phyloP scores from a whole-genome alignment of 1,139 yeast genomes.

The Candida frijolesensis region DNA sequence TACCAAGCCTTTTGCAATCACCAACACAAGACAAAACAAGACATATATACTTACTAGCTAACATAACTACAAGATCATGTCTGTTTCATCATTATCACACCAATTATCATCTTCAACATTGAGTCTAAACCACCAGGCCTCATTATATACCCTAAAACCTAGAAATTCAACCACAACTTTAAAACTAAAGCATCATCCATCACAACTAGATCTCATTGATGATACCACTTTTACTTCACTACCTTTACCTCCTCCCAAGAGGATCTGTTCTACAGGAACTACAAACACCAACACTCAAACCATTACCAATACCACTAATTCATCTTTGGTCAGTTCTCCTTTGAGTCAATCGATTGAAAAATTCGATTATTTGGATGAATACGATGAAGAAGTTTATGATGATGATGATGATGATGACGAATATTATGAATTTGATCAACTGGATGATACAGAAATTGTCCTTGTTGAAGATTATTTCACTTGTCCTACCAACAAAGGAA shows the following conservation, averaged over 20 bases:
- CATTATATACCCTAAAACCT: slow-evolving; percentile 4
- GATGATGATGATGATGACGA: slow-evolving; percentile 13
- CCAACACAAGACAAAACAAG: not conserved
- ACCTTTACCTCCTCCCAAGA: slow-evolving; percentile 62
- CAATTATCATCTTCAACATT: not conserved
- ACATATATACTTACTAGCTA: not conserved
- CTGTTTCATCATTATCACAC: slow-evolving; percentile 1
- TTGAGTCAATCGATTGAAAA: slow-evolving; percentile 1
- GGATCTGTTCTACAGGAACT: slow-evolving; percentile 2
- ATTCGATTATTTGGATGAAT: not conserved
- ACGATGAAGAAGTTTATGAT: slow-evolving; percentile 9
- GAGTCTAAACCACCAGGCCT: not conserved
- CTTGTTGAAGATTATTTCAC: slow-evolving; percentile 53
- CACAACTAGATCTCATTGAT: slow-evolving; percentile 65
- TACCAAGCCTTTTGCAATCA: not conserved
- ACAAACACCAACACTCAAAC: slow-evolving; percentile 1
- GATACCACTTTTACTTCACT: slow-evolving; percentile 63
- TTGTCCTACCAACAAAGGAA: slow-evolving; percentile 12
- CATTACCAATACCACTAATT: slow-evolving; percentile 2
- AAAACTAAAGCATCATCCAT: slow-evolving; percentile 36
- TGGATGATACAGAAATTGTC: slow-evolving; percentile 30
- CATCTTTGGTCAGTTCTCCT: slow-evolving; percentile 1
- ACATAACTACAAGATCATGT: not conserved
- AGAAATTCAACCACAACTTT: not conserved
- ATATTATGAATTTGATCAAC: slow-evolving; percentile 10